Evolutionary conservation across 192 early-diverging fungal genomes (phyloP), one percentile per base, ranked within the genome.

Genomic region (Coemansia sp.): DNA sequence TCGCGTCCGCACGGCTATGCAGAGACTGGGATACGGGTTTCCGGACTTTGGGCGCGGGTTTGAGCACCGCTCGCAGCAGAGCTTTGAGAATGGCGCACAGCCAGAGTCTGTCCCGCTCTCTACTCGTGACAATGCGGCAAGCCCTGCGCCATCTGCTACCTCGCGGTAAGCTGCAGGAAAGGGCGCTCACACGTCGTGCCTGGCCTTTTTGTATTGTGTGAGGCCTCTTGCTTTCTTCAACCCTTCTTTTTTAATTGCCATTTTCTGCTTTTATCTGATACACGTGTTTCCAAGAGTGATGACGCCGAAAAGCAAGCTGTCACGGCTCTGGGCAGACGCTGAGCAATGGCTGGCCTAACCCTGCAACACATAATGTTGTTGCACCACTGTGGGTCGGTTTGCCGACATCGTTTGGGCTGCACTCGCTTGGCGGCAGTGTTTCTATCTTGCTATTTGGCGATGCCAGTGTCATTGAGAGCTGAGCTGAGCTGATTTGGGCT

Each of bases 41-140:
- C 80, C 80, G 2, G 74, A 77, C 34, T 83, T 83, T 60, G 80
- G 80, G 1, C 48, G 53, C 1, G 80, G 80, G 11, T 83, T 83
- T 63, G 80, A 83, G 66, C 80, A 83, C 51, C 45, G 80, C 39
- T 76, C 80, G 18, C 80, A 77, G 67, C 73, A 81, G 70, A 81
- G 79, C 70, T 81, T 81, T 66, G 73, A 76, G 9, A 16, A 53
- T 11, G 59, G 34, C 21, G 42, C 60, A 0, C 31, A 35, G 16
- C 13, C 53, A 9, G 33, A 34, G 18, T 20, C 63, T 8, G 50
- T n/a, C 7, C 56, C 31, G 6, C 5, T 5, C 34, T 58, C 56
- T 10, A 20, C 33, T 23, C 56, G 56, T 34, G 56, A 58, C 20
- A 37, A 14, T 14, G 28, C 20, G 34, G 31, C 34, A n/a, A 58